Evolutionary conservation across 768 basidiomycete species (phyloP).

Genomic region (Tephrocybe sp.): DNA sequence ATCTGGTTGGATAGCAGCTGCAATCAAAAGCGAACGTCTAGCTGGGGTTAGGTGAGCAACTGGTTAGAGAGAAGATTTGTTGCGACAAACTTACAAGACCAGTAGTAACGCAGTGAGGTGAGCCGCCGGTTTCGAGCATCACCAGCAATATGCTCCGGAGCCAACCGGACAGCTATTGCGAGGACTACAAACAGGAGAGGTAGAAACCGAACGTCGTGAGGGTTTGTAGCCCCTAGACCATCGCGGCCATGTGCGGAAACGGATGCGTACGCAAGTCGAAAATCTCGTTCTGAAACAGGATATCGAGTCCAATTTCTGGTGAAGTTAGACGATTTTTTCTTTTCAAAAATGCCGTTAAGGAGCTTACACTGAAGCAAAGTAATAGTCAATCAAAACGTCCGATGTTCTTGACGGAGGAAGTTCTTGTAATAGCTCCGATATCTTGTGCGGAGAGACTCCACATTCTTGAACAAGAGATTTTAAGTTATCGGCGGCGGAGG

Average conservation of each 20-base stretch:
- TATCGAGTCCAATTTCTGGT: conserved; percentile 95
- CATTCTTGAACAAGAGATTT: conserved; percentile 89
- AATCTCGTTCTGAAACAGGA: conserved; percentile 84
- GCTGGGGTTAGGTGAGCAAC: conserved; percentile 42
- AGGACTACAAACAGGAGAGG: conserved; percentile 93
- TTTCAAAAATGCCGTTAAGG: conserved; percentile 14
- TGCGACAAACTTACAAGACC: conserved; percentile 80
- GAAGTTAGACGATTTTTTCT: conserved; percentile 2
- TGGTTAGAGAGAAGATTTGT: background rate
- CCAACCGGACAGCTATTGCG: conserved; percentile 82
- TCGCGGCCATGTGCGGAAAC: conserved; percentile 62
- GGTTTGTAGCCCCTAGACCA: conserved; percentile 60
- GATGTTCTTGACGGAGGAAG: conserved; percentile 77
- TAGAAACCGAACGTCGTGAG: conserved; percentile 79
- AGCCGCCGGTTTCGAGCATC: conserved; percentile 74
- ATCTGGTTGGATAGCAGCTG: conserved; percentile 92
- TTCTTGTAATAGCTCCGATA: conserved; percentile 86
- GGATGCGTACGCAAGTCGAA: conserved; percentile 69
- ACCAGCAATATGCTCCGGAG: conserved; percentile 82
- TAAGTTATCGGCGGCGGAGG: conserved; percentile 76
- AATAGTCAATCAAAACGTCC: conserved; percentile 80
- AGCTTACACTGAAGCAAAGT: conserved; percentile 66
- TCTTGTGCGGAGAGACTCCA: conserved; percentile 88
- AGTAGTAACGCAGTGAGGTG: conserved; percentile 89
- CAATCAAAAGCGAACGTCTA: conserved; percentile 83